Conservation (phyloP, 148 eudicot genomes). For the Diospyros lotus region DNA sequence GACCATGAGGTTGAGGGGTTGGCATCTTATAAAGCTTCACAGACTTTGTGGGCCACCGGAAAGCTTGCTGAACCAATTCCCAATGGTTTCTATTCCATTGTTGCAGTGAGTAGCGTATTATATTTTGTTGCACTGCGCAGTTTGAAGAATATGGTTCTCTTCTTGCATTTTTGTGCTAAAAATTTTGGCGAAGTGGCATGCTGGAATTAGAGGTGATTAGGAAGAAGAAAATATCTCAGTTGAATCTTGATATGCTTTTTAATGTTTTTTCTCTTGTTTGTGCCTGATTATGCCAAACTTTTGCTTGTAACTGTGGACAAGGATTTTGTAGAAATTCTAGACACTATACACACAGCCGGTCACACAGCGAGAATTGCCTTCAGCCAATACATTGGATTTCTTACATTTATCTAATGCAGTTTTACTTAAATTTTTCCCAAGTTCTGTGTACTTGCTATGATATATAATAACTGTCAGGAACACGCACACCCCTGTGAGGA, state of each 20-base stretch:
- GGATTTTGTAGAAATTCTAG: neutral
- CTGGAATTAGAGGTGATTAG: neutral
- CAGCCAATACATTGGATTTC: neutral
- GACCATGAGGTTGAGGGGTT: conserved; percentile 20
- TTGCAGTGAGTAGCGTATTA: conserved; percentile 21
- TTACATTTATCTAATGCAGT: neutral
- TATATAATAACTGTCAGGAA: too few relatives aligned
- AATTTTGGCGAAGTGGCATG: neutral
- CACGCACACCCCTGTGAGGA: too few relatives aligned
- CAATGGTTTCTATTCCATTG: conserved; percentile 37
- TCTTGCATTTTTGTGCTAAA: neutral
- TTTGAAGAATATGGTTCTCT: neutral
- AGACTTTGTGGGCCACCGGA: conserved; percentile 35
- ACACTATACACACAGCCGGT: neutral
- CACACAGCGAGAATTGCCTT: neutral
- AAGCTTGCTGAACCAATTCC: conserved; percentile 35
- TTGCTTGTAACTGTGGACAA: neutral
- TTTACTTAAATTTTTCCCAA: neutral
- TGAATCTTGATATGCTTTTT: neutral
- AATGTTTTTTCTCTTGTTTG: neutral
- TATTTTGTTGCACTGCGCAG: neutral
- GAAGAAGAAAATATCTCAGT: neutral
- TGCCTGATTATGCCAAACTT: neutral
- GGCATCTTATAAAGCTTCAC: conserved; percentile 22
- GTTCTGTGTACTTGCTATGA: neutral